Evolutionary conservation across 2,329 filamentous ascomycete species (phyloP).

Genomic region (Lecanicillium sp.): DNA sequence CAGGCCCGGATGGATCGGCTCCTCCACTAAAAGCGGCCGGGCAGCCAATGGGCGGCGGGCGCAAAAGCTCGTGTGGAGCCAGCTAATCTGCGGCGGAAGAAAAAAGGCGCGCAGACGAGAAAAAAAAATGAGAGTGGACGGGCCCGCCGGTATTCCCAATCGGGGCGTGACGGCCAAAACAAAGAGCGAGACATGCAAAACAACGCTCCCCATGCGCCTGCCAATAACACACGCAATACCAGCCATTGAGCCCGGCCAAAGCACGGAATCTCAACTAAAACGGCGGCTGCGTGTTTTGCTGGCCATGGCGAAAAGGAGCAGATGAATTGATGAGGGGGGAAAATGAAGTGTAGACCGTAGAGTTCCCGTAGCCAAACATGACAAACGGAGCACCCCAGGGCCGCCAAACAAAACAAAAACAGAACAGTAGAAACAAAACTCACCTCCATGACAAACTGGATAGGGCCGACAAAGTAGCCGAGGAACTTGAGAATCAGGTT

Average conservation of each 20-base stretch:
- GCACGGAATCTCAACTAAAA: no score
- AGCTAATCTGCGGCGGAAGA: slow-evolving; percentile 20
- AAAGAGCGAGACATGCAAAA: slow-evolving; percentile 10
- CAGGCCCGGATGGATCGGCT: slow-evolving; percentile 17
- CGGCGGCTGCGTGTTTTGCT: no score
- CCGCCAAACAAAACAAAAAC: slow-evolving; percentile 10
- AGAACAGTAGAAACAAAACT: slow-evolving; percentile 17
- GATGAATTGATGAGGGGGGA: no score
- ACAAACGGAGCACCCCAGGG: no score
- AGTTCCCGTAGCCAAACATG: no score
- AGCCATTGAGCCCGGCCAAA: neutral
- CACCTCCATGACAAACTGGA: slow-evolving; percentile 92
- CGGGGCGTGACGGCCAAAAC: slow-evolving; percentile 8
- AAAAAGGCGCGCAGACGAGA: slow-evolving; percentile 18
- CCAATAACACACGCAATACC: neutral
- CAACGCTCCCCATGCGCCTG: neutral
- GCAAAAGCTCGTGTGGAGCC: slow-evolving; percentile 25
- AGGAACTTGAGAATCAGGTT: slow-evolving; percentile 78
- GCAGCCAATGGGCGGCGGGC: slow-evolving; percentile 18
- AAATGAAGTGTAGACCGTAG: no score
- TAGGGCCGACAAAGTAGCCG: slow-evolving; percentile 78
- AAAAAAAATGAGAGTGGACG: slow-evolving; percentile 8
- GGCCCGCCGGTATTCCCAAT: slow-evolving; percentile 6
- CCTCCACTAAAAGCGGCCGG: slow-evolving; percentile 16
- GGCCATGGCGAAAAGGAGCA: no score